Base-by-base conservation (phyloP, 371 early-diverging fungal genomes). In the Circinella umbellata region DNA sequence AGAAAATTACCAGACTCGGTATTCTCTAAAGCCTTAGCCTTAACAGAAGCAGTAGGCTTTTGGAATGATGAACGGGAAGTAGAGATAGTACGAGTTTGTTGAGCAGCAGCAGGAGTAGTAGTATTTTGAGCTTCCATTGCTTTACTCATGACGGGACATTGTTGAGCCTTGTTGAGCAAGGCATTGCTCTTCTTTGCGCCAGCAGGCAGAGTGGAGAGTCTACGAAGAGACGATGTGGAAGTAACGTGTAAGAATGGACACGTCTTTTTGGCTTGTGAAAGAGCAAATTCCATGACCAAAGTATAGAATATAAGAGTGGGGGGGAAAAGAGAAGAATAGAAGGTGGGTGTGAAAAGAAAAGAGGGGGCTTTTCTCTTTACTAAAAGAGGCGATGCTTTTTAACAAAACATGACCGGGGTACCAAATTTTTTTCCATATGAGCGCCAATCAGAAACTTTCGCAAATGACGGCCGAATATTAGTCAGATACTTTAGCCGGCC, bases 121-220 rank as follows among this genome's bases (percentile, higher is more conserved):
- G 51, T 51, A 51, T 8, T 5, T 15, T 51, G 51, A n/a, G 51
- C 51, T 34, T 57, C 57, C 65, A 95, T 84, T 57, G 94, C 96
- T 74, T 86, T 82, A 71, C 92, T 90, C 91, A 98, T 96, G 55
- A 98, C 91, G 38, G 98, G 98, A 76, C 98, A 98, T 76, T 89
- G 86, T 76, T 90, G 84, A 53, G 97, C 98, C 84, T 90, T 90
- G 63, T 75, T 85, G 73, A 94, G 76, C 18, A 97, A 88, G 63
- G 88, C 88, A 57, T 75, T 83, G 37, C 51, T 63, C 17, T 49
- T 36, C 64, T 81, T 82, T 34, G 85, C 79, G 34, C 70, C 68
- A 34, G 85, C 77, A 64, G 80, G 80, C 61, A 70, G 73, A 51
- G 85, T 70, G 15, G 88, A 78, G 34, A 96, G 88, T 70, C 88